Evolutionary conservation across 2,329 filamentous ascomycete species (phyloP).

Genomic region (Ascomycota sp.): DNA sequence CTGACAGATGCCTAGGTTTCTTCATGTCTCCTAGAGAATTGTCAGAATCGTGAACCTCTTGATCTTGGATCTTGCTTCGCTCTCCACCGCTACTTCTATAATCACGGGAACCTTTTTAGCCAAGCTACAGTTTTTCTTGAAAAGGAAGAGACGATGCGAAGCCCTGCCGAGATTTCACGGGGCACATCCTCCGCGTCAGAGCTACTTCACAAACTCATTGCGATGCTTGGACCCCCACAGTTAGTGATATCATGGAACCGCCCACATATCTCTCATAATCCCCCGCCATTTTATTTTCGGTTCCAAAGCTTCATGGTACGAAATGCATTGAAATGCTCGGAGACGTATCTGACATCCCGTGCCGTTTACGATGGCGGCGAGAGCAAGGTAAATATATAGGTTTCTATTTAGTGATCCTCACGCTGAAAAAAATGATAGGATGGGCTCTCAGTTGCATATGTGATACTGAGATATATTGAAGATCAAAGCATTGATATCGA

Average conservation of each 20-base stretch:
- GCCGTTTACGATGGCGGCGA: constrained; percentile 50
- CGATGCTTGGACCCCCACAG: constrained; percentile 43
- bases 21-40: constrained; percentile 21
- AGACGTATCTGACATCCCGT: constrained; percentile 39
- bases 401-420: too few relatives aligned
- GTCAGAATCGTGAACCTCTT: constrained; percentile 26
- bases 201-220: constrained; percentile 36
- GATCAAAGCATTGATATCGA: constrained; percentile 42
- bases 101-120: constrained; percentile 47
- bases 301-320: constrained; percentile 54
- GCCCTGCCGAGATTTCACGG: constrained; percentile 28
- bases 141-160: constrained; percentile 30
- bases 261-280: constrained; percentile 40
- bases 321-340: constrained; percentile 41
- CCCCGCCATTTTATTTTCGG: constrained; percentile 38
- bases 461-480: constrained; percentile 46
- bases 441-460: constrained; percentile 43
- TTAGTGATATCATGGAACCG: constrained; percentile 48
- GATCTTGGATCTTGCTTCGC: constrained; percentile 52
- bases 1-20: constrained; percentile 16
- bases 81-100: constrained; percentile 45
- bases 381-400: constrained; percentile 27
- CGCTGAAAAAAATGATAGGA: constrained; percentile 19
- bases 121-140: constrained; percentile 40
- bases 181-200: constrained; percentile 35